Percentiles rank a stretch among this genome's conserved stretches.
These are phyloP conservation scores for Urochloa ruziziensis DNA, from an alignment of 176 grass and related monocot species.

Conservation along the genomic window DNA sequence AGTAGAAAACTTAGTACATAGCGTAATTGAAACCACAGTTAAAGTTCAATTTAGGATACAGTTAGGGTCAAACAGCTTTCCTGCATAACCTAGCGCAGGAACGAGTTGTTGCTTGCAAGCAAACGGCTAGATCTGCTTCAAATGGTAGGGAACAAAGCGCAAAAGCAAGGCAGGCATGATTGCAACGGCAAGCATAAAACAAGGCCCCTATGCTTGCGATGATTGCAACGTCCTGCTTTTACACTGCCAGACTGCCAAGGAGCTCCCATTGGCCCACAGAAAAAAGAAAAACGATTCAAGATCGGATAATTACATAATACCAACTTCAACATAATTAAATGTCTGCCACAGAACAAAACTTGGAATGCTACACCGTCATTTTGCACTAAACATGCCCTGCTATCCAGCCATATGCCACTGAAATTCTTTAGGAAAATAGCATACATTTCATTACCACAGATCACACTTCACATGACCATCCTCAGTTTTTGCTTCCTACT, in stretches of 20 bases:
- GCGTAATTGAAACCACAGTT: not conserved
- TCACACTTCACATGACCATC: not conserved
- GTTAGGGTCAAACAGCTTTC: not conserved
- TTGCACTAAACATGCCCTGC: not conserved
- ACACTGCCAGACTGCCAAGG: not conserved
- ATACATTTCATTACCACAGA: not conserved
- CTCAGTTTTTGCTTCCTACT: slow-evolving; percentile 26
- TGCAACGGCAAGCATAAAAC: not conserved
- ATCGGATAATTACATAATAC: not conserved
- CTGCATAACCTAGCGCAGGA: not conserved
- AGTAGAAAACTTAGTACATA: too few species aligned
- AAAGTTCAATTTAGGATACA: not conserved
- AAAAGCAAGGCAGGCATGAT: slow-evolving; percentile 6
- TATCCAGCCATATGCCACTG: not conserved
- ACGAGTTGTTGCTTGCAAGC: not conserved
- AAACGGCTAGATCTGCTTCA: not conserved
- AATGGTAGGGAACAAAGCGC: not conserved
- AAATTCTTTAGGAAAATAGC: slow-evolving; percentile 10
- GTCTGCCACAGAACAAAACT: not conserved
- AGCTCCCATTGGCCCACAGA: not conserved
- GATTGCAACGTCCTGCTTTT: not conserved
- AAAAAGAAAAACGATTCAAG: not conserved
- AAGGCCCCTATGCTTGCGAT: not conserved
- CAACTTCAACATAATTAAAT: not conserved
- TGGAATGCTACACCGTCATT: slow-evolving; percentile 1